phyloP scores from a whole-genome alignment of 805 yeast genomes.

The Kluyveromyces starmeri region DNA sequence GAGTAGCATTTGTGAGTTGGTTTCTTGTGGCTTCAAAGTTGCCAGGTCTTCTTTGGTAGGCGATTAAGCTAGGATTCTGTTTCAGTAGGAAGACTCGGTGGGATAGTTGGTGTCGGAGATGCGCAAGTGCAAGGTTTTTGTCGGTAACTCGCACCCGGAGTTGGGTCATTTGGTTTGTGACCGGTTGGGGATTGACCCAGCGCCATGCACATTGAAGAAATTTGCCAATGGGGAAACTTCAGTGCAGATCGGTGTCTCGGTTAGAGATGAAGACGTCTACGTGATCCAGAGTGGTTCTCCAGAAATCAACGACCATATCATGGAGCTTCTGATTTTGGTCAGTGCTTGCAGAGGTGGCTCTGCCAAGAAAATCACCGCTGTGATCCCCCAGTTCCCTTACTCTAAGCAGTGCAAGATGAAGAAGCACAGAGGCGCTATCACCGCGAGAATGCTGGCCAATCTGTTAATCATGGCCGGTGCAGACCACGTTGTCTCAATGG shows the following conservation, averaged over 20 bases:
- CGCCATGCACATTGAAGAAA: constrained; percentile 83
- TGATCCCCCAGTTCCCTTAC: constrained; percentile 95
- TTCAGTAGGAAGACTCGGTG: too few species aligned
- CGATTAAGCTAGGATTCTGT: too few species aligned
- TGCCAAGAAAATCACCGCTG: constrained; percentile 94
- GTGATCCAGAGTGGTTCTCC: constrained; percentile 87
- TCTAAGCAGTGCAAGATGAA: constrained; percentile 97
- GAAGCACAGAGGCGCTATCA: constrained; percentile 96
- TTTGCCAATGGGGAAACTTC: constrained; percentile 97
- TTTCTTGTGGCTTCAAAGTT: too few species aligned
- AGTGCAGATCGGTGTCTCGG: constrained; percentile 89
- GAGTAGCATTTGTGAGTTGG: too few species aligned
- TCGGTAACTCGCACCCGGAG: constrained; percentile 95
- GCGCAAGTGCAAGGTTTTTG: constrained; percentile 97
- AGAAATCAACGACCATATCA: constrained; percentile 82
- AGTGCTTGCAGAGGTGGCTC: constrained; percentile 97
- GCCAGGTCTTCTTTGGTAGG: too few species aligned
- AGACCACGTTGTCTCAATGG: constrained; percentile 97
- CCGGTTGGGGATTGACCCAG: constrained; percentile 84
- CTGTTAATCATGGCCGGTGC: constrained; percentile 97
- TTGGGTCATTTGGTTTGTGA: constrained; percentile 86
- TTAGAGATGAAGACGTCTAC: constrained; percentile 94
- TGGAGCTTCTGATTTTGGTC: constrained; percentile 89
- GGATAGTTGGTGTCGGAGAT: too few species aligned
- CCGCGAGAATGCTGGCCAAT: constrained; percentile 97